Base-by-base conservation (phyloP, 805 yeast genomes). In the Lipomyces orientalis region DNA sequence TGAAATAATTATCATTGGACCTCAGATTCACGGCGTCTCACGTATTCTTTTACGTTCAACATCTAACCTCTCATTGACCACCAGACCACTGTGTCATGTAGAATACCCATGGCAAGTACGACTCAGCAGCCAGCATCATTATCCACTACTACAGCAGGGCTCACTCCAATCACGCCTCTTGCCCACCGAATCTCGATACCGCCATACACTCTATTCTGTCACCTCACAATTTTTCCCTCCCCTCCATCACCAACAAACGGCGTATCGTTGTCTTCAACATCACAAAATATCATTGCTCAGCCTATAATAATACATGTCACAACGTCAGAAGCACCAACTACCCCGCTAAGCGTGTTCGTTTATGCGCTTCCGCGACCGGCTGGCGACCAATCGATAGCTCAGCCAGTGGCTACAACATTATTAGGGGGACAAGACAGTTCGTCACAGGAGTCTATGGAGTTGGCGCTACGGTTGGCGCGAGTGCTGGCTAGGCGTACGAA, bases 381-480 rank as follows among this genome's bases (percentile, higher is more conserved):
- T 16, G 16, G 8, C 1, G 37, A 6, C 10, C 3, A 59, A 25
- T n/a, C 31, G 14, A 34, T 39, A 35, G 33, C 66, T 7, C 34
- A 19, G 25, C 60, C 69, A 4, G 29, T 68, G 12, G 43, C 64
- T 25, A 65, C 71, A 12, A 65, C 69, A 2, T 31, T 68, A 14
- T 25, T 65, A n/a, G 71, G 71, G 22, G 71, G 64, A 4, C 64
- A 62, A 25, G 55, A 51, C 37, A 37, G 64, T 16, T 14, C 56
- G 2, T 37, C 58, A 2, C 62, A 62, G 19, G 70, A 69, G 9
- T 34, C 65, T 16, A 63, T 31, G 29, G 72, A 69, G 60, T 69
- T 69, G 35, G 72, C 72, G 39, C 51, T 55, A 9, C 22, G 70
- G 22, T 12, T 69, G 12, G 68, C 68, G 16, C 61, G 33, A 33